A percentile compares a stretch with the other conserved stretches of the same genome.
Evolutionary conservation across 306 rosid genomes (phyloP).

Genomic region (Trifolium fragiferum): DNA sequence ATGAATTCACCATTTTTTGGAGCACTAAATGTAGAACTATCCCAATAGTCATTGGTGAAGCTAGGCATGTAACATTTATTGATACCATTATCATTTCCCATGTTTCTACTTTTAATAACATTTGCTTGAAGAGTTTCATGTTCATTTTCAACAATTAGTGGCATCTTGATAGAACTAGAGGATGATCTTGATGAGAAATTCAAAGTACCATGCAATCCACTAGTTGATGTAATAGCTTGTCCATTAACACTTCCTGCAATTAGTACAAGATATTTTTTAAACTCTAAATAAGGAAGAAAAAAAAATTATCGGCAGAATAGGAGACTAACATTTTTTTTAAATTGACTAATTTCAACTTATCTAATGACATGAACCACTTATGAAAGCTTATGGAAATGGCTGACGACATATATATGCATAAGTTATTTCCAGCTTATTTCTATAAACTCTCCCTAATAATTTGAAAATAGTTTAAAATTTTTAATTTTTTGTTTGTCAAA

Average conservation of each 20-base stretch:
- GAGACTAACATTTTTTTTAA: too few species aligned
- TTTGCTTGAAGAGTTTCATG: conserved; percentile 44
- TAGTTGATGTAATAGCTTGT: conserved; percentile 47
- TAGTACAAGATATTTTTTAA: not conserved
- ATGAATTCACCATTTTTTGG: conserved; percentile 53
- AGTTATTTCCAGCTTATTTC: too few species aligned
- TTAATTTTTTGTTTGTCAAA: not conserved
- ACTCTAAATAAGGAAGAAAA: not conserved
- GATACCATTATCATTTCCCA: conserved; percentile 42
- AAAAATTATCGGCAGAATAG: too few species aligned
- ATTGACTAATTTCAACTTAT: too few species aligned
- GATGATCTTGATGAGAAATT: conserved; percentile 55
- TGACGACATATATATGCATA: not conserved
- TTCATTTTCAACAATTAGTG: conserved; percentile 63
- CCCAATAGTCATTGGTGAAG: conserved; percentile 62
- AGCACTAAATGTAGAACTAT: conserved; percentile 50
- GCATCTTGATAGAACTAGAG: conserved; percentile 53
- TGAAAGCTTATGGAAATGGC: too few species aligned
- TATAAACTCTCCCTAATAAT: too few species aligned
- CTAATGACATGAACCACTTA: not conserved
- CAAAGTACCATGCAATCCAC: conserved; percentile 45
- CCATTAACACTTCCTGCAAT: conserved; percentile 55
- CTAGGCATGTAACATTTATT: conserved; percentile 43
- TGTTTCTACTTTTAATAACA: conserved; percentile 43
- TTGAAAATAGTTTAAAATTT: too few species aligned